Percentiles rank a stretch among this genome's conserved stretches.
phyloP scores from a whole-genome alignment of 352 stramenopile species.

The Globisporangium barbulae region DNA sequence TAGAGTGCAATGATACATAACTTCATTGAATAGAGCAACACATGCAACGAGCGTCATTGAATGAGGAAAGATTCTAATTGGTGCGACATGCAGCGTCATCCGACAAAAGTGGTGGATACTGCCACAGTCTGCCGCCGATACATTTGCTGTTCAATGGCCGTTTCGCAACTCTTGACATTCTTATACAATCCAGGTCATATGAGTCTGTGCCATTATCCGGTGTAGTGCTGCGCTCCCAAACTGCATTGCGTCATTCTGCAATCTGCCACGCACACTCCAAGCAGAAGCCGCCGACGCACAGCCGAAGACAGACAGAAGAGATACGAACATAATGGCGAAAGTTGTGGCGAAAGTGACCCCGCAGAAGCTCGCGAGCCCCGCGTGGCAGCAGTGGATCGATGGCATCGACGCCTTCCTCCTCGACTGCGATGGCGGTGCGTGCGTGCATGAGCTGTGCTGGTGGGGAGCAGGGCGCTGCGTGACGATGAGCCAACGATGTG shows the following conservation, averaged over 20 bases:
- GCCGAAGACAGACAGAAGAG: neutral
- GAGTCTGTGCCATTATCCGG: conserved; percentile 22
- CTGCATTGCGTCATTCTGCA: conserved; percentile 8
- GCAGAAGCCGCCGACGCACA: conserved; percentile 3
- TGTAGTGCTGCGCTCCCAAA: neutral
- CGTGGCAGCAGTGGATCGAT: conserved; percentile 59
- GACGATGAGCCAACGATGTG: neutral
- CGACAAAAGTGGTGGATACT: conserved; percentile 7
- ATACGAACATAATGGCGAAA: conserved; percentile 6
- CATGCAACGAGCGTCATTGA: neutral
- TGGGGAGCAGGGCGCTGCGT: neutral
- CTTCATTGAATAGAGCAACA: neutral
- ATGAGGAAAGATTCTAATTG: neutral
- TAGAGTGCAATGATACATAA: neutral
- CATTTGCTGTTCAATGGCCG: neutral
- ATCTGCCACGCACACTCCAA: conserved; percentile 4
- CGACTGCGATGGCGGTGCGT: conserved; percentile 77
- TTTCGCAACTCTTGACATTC: neutral
- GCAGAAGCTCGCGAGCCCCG: conserved; percentile 32
- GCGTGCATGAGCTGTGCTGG: neutral
- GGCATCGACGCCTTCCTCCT: conserved; percentile 73
- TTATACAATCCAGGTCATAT: neutral
- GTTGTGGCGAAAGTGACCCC: conserved; percentile 24
- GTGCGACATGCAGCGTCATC: conserved; percentile 15
- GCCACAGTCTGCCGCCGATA: conserved; percentile 6